Percentiles rank a stretch among this genome's conserved stretches.
phyloP scores from a whole-genome alignment of 106 monocot species.

The Dioscorea zingiberensis region DNA sequence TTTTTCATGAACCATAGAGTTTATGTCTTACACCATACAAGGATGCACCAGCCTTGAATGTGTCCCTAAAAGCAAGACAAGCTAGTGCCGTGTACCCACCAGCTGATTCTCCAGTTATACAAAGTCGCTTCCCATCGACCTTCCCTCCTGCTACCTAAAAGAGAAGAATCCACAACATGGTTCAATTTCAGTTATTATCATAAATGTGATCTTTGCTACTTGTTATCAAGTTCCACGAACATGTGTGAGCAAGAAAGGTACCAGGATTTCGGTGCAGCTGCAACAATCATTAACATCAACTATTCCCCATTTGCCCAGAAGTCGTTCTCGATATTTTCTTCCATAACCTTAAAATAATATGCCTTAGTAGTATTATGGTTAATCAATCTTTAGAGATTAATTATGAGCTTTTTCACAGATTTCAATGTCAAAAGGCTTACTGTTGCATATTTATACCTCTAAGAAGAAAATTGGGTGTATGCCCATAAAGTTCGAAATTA shows the following conservation, averaged over 20 bases:
- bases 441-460: no score
- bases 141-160: constrained; percentile 64
- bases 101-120: constrained; percentile 82
- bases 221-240: no score
- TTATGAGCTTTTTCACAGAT: no score
- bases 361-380: neutral
- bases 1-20: no score
- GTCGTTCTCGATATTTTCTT: constrained; percentile 80
- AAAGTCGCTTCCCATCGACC: constrained; percentile 74
- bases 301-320: constrained; percentile 77
- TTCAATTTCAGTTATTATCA: no score
- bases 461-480: no score
- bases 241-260: constrained; percentile 3
- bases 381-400: no score
- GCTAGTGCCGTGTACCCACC: constrained; percentile 96
- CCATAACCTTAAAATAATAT: constrained; percentile 73
- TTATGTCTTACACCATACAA: constrained; percentile 72
- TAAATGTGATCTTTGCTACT: no score
- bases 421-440: no score
- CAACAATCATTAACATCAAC: constrained; percentile 97
- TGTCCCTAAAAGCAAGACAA: constrained; percentile 79
- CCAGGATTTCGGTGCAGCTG: constrained; percentile 77
- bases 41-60: constrained; percentile 84
- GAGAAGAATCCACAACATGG: neutral
- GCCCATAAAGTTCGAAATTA: no score